Evolutionary conservation across 2,329 filamentous ascomycete species (phyloP), one percentile per base, ranked within the genome.

Genomic region (Endoconidiophora polonica): DNA sequence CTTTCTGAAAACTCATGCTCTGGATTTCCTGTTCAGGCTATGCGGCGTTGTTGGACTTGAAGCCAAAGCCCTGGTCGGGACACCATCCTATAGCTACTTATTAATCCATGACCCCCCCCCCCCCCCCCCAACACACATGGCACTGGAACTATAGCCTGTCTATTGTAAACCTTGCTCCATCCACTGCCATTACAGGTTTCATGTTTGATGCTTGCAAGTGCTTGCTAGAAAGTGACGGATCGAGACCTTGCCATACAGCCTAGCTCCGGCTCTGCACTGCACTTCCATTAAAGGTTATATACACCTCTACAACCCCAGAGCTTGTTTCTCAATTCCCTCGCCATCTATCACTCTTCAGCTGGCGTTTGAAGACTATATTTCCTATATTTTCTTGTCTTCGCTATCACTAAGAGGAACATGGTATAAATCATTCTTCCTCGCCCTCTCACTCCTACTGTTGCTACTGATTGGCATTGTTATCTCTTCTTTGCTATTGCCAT

Each of bases 271-370:
- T 23, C 40, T 33, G 40, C 33, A 29, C 24, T 49, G 16, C 9
- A 44, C 38, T 33, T 44, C 47, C 41, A n/a, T 23, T 44, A 49
- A 49, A 49, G 47, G 47, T 49, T 49, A 49, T 49, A 49, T 49
- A 49, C 47, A 42, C n/a, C 47, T 49, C 38, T 24, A 33, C 10
- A 24, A 49, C 40, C 46, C 48, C 52, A 44, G 44, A 45, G 42
- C 26, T 48, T 54, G 26, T 23, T 24, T 22, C 14, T 33, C 29
- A 33, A 33, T 33, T 33, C 29, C 29, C 29, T 33, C 29, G 7
- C 12, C 29, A 12, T 33, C 7, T 33, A 33, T 33, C 12, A 33
- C 29, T 33, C 29, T 33, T 33, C 29, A 33, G 29, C 29, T 33
- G 29, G 9, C 9, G 29, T 33, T 10, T 33, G 6, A 33, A 33